phyloP scores from a whole-genome alignment of 108 stramenopile genomes.

The Discostella pseudostelligera region DNA sequence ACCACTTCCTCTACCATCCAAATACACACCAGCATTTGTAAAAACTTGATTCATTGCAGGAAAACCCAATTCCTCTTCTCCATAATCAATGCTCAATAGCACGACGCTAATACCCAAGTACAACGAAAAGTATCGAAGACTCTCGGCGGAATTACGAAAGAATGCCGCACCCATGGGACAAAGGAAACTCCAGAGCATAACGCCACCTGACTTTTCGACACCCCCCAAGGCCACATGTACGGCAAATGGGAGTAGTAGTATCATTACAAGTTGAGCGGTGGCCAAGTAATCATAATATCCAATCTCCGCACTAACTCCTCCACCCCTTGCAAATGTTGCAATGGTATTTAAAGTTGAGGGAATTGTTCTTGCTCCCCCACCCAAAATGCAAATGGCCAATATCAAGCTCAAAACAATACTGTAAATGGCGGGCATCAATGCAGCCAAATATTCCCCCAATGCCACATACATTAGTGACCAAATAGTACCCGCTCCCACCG shows the following conservation, averaged over 20 bases:
- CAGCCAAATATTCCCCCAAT: constrained; percentile 25
- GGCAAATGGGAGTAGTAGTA: constrained; percentile 30
- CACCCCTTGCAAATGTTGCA: background rate
- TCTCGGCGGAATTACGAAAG: constrained; percentile 24
- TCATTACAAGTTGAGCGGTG: constrained; percentile 24
- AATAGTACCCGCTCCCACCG: constrained; percentile 14
- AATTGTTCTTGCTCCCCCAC: background rate
- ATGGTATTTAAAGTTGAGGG: too few species aligned
- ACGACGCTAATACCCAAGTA: constrained; percentile 14
- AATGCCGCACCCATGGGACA: constrained; percentile 48
- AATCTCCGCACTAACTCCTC: background rate
- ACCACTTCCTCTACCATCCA: background rate
- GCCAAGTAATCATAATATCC: constrained; percentile 23
- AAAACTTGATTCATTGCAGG: background rate
- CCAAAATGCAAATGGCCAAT: constrained; percentile 13
- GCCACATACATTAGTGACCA: constrained; percentile 34
- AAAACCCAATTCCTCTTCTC: background rate
- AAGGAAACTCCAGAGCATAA: constrained; percentile 47
- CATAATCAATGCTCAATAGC: constrained; percentile 1
- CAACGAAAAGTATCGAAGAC: constrained; percentile 26
- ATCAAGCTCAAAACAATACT: constrained; percentile 12
- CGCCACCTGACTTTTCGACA: constrained; percentile 19
- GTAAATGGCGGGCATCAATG: constrained; percentile 28
- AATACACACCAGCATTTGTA: too few species aligned
- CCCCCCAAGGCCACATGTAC: constrained; percentile 41